These are phyloP conservation scores for Pleurostoma richardsiae DNA, from an alignment of 2,329 filamentous ascomycete genomes.

Conservation along the genomic window DNA sequence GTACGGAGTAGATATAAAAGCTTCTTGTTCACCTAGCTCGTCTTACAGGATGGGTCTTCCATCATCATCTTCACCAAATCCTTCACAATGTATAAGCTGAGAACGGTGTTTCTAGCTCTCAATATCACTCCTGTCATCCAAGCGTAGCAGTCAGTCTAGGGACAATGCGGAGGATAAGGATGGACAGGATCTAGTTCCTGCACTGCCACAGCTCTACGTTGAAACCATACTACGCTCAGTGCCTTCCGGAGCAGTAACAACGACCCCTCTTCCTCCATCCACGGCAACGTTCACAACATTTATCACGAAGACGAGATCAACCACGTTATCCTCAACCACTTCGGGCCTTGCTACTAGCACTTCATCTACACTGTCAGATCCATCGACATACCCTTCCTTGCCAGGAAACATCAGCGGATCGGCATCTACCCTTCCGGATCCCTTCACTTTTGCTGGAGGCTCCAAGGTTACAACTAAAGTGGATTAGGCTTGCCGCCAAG, in stretches of 20 bases:
- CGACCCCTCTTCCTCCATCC: neutral
- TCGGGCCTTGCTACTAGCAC: neutral
- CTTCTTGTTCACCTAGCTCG: too few relatives aligned
- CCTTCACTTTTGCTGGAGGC: conserved; percentile 38
- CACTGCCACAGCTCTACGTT: neutral
- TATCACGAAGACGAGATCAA: neutral
- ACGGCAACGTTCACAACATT: neutral
- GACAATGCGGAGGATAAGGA: neutral
- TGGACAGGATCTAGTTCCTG: neutral
- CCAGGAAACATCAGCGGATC: neutral
- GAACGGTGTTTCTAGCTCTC: too few relatives aligned
- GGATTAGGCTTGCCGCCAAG: conserved; percentile 37
- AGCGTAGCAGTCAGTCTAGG: neutral
- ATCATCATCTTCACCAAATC: too few relatives aligned
- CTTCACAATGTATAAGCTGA: too few relatives aligned
- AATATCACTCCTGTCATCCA: neutral
- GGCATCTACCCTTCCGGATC: conserved; percentile 28
- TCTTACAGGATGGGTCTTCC: too few relatives aligned
- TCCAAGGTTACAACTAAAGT: conserved; percentile 30
- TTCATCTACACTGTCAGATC: neutral
- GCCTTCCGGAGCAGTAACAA: neutral
- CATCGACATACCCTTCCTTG: neutral
- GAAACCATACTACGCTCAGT: neutral
- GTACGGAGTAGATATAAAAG: too few relatives aligned
- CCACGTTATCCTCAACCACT: neutral